Evolutionary conservation across 106 monocot genomes (phyloP).

Genomic region (Dioscorea zingiberensis): DNA sequence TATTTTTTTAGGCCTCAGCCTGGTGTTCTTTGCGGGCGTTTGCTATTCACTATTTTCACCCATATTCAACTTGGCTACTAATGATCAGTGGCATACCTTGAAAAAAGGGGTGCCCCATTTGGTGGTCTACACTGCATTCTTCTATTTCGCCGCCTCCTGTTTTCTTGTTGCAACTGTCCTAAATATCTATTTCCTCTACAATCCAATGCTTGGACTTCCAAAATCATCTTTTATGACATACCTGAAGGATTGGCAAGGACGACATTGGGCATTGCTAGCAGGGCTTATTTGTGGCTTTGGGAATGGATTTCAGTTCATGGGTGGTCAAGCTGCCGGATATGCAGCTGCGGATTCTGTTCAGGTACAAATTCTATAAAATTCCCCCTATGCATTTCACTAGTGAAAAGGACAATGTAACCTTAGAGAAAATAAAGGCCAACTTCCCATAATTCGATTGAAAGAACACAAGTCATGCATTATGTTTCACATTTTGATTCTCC

Average conservation of each 20-base stretch:
- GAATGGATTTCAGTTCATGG: constrained; percentile 98
- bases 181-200: constrained; percentile 74
- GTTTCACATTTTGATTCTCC: no score
- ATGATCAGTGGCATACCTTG: constrained; percentile 93
- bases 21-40: constrained; percentile 70
- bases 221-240: constrained; percentile 75
- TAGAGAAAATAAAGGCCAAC: no score
- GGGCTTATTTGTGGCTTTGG: constrained; percentile 89
- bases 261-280: constrained; percentile 87
- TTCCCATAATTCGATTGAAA: no score
- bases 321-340: constrained; percentile 90
- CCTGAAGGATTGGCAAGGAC: constrained; percentile 78
- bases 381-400: no score
- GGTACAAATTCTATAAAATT: constrained; percentile 23
- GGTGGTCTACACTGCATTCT: constrained; percentile 96
- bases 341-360: constrained; percentile 94
- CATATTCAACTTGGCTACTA: constrained; percentile 88
- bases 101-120: constrained; percentile 85
- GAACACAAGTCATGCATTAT: no score
- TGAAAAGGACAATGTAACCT: no score
- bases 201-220: constrained; percentile 75
- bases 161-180: constrained; percentile 59
- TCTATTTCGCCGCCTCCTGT: constrained; percentile 88
- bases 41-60: constrained; percentile 95
- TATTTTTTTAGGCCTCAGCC: constrained; percentile 49